Base-by-base conservation (phyloP, 441 rosid genomes). In the Pelargonium cotyledonis region DNA sequence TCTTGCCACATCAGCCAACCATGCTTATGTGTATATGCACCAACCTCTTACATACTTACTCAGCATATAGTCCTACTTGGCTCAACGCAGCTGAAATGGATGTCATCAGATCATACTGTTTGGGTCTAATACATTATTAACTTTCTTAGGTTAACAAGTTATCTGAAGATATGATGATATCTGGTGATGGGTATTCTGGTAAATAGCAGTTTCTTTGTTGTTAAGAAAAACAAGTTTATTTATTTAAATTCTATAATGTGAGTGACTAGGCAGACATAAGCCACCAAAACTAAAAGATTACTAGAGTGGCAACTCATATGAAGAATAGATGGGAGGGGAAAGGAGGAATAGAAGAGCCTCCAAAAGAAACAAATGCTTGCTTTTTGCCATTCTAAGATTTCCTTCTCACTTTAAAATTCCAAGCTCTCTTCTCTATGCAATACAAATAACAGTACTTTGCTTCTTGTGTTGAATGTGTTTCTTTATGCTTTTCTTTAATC, bases 341-440 rank as follows among this genome's bases (percentile, higher is more conserved):
- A 65, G 49, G 68, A 69, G 73, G 64, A 60, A 75, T 84, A 76
- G 80, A 76, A 77, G 62, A 72, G 73, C 78, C 21, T 73, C 67
- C 79, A 70, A 79, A 91, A 83, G 82, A 85, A 86, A 84, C 89
- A 80, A 75, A 81, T 68, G 58, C 85, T 72, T 78, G 84, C 92
- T 92, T 92, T 88, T 77, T 75, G 74, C 74, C 79, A 78, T 80
- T 81, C 81, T 72, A 79, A 83, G 87, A 83, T 86, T 77, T 76
- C 71, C 65, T 69, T 75, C 72, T 63, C 81, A 74, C 89, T 89
- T 89, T 86, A 78, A 85, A 80, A 82, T 84, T 85, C 87, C 77
- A 81, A 85, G 86, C 90, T 84, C 93, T 75, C 71, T 79, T 86
- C 84, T 81, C 88, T 69, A 85, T 81, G 85, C 82, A 80, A 65